These are phyloP conservation scores for Rubia tinctorum DNA, from an alignment of 305 asterid genomes.

Conservation along the genomic window DNA sequence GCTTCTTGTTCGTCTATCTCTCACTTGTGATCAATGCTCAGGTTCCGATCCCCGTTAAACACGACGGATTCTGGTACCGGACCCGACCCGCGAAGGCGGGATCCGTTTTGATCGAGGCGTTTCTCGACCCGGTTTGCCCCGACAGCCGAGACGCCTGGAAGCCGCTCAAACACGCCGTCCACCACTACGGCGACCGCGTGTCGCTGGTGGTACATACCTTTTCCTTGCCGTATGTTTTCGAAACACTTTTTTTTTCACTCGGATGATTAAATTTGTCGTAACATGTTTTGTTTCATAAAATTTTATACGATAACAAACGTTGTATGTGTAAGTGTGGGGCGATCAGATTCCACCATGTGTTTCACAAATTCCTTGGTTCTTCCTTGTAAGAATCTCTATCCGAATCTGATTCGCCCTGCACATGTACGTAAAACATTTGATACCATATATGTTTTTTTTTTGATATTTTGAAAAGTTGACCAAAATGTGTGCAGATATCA, in stretches of 20 bases:
- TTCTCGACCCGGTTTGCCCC: conserved; percentile 92
- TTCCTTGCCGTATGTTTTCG: conserved; percentile 60
- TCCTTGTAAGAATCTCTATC: too few relatives aligned
- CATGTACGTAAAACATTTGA: too few relatives aligned
- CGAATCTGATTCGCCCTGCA: too few relatives aligned
- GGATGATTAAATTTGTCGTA: too few relatives aligned
- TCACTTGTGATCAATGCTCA: conserved; percentile 21
- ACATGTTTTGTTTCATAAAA: too few relatives aligned
- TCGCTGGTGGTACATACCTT: conserved; percentile 61
- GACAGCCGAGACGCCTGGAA: conserved; percentile 90
- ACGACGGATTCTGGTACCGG: conserved; percentile 75
- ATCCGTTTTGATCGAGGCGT: conserved; percentile 67
- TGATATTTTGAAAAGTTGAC: too few relatives aligned
- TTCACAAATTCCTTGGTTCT: too few relatives aligned
- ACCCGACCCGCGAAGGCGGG: conserved; percentile 15
- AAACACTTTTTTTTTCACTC: neutral
- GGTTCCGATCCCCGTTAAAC: conserved; percentile 37
- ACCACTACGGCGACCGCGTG: conserved; percentile 47
- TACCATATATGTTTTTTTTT: too few relatives aligned
- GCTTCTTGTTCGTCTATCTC: conserved; percentile 2
- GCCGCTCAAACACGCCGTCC: conserved; percentile 56
- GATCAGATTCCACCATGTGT: too few relatives aligned
- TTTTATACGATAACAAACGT: too few relatives aligned
- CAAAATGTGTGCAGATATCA: conserved; percentile 59
- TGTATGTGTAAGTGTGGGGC: too few relatives aligned